Conservation (phyloP, 1,284 basidiomycete species). For the Ceratobasidium sp. region DNA sequence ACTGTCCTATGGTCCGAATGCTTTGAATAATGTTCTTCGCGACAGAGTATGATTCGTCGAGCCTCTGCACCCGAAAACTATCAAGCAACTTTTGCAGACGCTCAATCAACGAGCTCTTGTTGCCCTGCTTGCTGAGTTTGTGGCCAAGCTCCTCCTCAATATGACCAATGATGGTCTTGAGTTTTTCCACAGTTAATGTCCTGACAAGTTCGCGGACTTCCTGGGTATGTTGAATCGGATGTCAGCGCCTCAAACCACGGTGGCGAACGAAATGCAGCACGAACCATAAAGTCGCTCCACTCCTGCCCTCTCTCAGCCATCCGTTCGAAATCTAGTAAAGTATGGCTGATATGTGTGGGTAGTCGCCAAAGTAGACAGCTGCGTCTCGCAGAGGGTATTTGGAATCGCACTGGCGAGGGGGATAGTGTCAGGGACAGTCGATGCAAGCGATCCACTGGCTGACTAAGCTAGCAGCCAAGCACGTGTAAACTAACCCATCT, state of each 20-base stretch:
- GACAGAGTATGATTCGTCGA: slow-evolving; percentile 30
- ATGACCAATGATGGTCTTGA: slow-evolving; percentile 79
- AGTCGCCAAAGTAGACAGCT: not conserved
- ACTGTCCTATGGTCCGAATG: slow-evolving; percentile 36
- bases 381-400: not conserved
- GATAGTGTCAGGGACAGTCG: slow-evolving; percentile 15
- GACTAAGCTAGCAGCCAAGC: slow-evolving; percentile 17
- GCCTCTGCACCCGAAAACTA: not conserved
- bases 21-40: slow-evolving; percentile 26
- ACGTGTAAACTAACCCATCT: slow-evolving; percentile 2
- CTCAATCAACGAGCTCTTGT: slow-evolving; percentile 86
- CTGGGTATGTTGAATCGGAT: slow-evolving; percentile 54
- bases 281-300: slow-evolving; percentile 59
- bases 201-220: slow-evolving; percentile 64
- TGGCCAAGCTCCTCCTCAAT: slow-evolving; percentile 80
- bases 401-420: slow-evolving; percentile 19
- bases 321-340: not conserved
- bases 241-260: not conserved
- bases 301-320: slow-evolving; percentile 43
- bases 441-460: slow-evolving; percentile 20
- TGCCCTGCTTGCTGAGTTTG: slow-evolving; percentile 79
- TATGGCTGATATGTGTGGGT: not conserved
- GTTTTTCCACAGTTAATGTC: slow-evolving; percentile 78
- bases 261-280: slow-evolving; percentile 35
- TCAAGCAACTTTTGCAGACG: slow-evolving; percentile 55